phyloP scores from a whole-genome alignment of 208 protist genomes.

The Wallacemonas sp. region DNA sequence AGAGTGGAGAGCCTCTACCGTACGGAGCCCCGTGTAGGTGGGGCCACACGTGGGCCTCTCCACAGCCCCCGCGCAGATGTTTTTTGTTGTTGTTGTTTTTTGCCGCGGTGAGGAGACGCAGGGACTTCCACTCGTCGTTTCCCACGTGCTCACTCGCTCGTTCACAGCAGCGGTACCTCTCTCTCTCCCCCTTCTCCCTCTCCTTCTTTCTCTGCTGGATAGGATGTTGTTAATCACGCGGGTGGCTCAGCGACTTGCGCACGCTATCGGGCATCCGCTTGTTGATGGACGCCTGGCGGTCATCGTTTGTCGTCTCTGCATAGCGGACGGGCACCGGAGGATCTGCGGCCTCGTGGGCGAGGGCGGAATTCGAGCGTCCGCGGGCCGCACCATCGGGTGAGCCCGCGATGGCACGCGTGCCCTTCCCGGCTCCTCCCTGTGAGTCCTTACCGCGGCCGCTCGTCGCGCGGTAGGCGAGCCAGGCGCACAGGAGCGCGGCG shows the following conservation, averaged over 20 bases:
- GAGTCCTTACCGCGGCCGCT: background rate
- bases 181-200: too few species aligned
- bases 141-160: too few species aligned
- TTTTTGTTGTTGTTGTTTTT: too few species aligned
- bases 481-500: background rate
- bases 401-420: slow-evolving; percentile 1
- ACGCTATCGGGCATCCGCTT: slow-evolving; percentile 19
- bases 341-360: slow-evolving; percentile 7
- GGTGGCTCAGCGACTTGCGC: slow-evolving; percentile 9
- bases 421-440: background rate
- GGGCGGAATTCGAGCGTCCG: background rate
- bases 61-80: too few species aligned
- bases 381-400: background rate
- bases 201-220: too few species aligned
- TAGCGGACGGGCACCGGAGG: slow-evolving; percentile 12
- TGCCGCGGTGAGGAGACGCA: too few species aligned
- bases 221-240: background rate
- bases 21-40: too few species aligned
- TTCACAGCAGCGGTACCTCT: too few species aligned
- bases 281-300: slow-evolving; percentile 10
- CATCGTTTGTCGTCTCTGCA: background rate
- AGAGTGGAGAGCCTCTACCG: too few species aligned
- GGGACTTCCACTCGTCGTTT: too few species aligned
- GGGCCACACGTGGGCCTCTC: too few species aligned
- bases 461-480: slow-evolving; percentile 5